A percentile compares a stretch with the other conserved stretches of the same genome.
Evolutionary conservation across 495 filamentous ascomycete species (phyloP).

Genomic region (Lichenothelia convexa): DNA sequence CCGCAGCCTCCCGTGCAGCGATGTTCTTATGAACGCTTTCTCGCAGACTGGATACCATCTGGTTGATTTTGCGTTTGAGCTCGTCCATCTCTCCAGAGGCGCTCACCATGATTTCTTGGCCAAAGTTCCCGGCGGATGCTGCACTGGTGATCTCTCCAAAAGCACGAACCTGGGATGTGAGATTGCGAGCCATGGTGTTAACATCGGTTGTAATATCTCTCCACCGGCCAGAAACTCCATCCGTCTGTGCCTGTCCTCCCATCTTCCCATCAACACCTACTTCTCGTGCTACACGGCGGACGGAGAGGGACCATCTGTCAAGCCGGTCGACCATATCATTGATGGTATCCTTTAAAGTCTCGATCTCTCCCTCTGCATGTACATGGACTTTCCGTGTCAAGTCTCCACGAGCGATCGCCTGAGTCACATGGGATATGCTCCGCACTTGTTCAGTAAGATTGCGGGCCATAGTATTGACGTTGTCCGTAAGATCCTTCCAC

Average conservation of each 20-base stretch:
- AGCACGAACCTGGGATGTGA: slow-evolving; percentile 93
- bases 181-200: slow-evolving; percentile 96
- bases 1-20: slow-evolving; percentile 87
- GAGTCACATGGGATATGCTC: slow-evolving; percentile 90
- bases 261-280: slow-evolving; percentile 98
- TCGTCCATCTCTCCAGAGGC: slow-evolving; percentile 99
- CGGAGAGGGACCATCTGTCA: slow-evolving; percentile 90
- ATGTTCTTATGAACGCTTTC: slow-evolving; percentile 97
- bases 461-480: slow-evolving; percentile 86
- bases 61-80: slow-evolving; percentile 96
- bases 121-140: slow-evolving; percentile 92
- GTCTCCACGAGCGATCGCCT: slow-evolving; percentile 87
- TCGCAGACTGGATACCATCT: slow-evolving; percentile 91
- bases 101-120: slow-evolving; percentile 91
- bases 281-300: slow-evolving; percentile 90
- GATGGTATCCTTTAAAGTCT: slow-evolving; percentile 89
- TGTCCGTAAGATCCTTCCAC: slow-evolving; percentile 97
- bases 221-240: slow-evolving; percentile 86
- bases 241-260: slow-evolving; percentile 92
- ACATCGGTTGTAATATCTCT: slow-evolving; percentile 97
- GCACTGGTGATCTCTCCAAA: slow-evolving; percentile 97
- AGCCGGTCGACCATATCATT: slow-evolving; percentile 98
- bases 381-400: slow-evolving; percentile 94
- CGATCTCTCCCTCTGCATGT: slow-evolving; percentile 85
- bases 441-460: slow-evolving; percentile 92